Base-by-base conservation (phyloP, 805 yeast genomes). In the Metschnikowia similis region DNA sequence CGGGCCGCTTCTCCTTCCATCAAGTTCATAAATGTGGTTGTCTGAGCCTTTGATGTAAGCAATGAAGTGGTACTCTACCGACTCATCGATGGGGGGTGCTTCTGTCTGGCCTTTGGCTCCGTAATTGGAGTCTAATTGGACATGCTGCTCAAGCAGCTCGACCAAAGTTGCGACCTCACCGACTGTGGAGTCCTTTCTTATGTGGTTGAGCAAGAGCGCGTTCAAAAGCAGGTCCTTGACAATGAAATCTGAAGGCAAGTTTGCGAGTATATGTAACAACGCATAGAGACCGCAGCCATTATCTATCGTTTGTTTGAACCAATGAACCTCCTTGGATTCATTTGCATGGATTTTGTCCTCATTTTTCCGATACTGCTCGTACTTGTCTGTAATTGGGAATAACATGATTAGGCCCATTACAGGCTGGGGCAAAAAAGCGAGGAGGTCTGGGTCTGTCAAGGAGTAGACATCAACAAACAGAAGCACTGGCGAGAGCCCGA, bases 221-320 rank as follows among this genome's bases (percentile, higher is more conserved):
- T 62, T 56, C 27, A 70, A 47, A 3, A 65, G 44, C 69, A 66
- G 71, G 46, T 74, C 70, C 8, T 67, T 58, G 14, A 79, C 66
- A 8, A 79, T 65, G 31, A 79, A 64, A 26, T 76, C 80, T 4
- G 59, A 50, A 1, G 83, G 79, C 42, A 80, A 57, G 56, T 80
- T 80, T 31, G 73, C 56, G 35, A 80, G 59, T 0, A 71, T 54
- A 59, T 92, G 97, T 21, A 92, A 69, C 41, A 94, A 65, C 0
- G 96, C 98, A 66, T 87, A 89, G 31, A 95, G 77, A 5, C 99
- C 99, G 70, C 99, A 92, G 0, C 96, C 95, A 64, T 92, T 92
- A 54, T 80, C 81, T 14, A 94, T 81, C 0, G 90, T 83, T 61
- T 92, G 99, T 56, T 81, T 82, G 58, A 84, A 81, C 97, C 98